A percentile compares a stretch with the other conserved stretches of the same genome.
Evolutionary conservation across 176 grass and related monocot species (phyloP).

Genomic region (Lolium rigidum): DNA sequence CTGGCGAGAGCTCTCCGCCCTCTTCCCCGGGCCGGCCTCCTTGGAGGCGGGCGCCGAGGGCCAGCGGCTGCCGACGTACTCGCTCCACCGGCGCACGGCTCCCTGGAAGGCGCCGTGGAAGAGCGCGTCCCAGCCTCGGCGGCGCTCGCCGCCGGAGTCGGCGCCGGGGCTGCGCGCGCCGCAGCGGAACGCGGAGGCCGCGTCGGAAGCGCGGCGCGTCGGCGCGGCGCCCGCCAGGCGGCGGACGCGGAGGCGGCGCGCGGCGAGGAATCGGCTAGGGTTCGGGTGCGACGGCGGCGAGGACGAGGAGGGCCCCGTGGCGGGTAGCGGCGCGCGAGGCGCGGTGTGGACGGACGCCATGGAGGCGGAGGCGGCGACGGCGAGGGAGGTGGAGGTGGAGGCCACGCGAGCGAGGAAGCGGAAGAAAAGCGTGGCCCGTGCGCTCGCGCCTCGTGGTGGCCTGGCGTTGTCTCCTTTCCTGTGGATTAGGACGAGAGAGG

Average conservation of each 20-base stretch:
- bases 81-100: slow-evolving; percentile 67
- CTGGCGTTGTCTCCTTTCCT: slow-evolving; percentile 16
- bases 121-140: slow-evolving; percentile 72
- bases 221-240: slow-evolving; percentile 39
- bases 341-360: slow-evolving; percentile 60
- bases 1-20: not conserved
- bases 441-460: slow-evolving; percentile 38
- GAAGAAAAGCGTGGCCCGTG: slow-evolving; percentile 11
- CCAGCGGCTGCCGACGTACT: slow-evolving; percentile 66
- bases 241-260: slow-evolving; percentile 41
- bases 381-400: slow-evolving; percentile 16
- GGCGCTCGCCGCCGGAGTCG: slow-evolving; percentile 43
- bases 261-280: slow-evolving; percentile 50
- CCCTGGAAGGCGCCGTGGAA: slow-evolving; percentile 63
- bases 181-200: slow-evolving; percentile 24
- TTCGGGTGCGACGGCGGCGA: slow-evolving; percentile 45
- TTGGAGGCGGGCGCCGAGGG: slow-evolving; percentile 25
- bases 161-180: slow-evolving; percentile 34
- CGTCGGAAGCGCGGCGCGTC: not conserved
- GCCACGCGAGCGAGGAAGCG: slow-evolving; percentile 37
- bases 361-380: too few species aligned
- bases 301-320: slow-evolving; percentile 21
- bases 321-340: slow-evolving; percentile 51
- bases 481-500: slow-evolving; percentile 49
- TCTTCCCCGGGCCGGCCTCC: slow-evolving; percentile 33